phyloP scores from a whole-genome alignment of 2,329 filamentous ascomycete species.

The Cephalotrichum gorgonifer region DNA sequence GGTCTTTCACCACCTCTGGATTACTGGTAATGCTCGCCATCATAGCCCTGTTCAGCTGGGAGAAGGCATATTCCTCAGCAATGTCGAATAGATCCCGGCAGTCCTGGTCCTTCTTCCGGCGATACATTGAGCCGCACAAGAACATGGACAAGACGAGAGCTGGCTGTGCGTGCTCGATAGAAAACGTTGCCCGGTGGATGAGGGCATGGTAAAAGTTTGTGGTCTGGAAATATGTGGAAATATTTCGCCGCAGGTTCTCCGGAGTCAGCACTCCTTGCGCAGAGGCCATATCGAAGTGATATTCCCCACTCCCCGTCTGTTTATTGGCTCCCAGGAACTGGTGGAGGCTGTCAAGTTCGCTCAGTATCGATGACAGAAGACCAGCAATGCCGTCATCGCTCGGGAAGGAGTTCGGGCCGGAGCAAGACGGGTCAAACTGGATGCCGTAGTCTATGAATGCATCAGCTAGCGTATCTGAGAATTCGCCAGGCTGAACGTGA shows the following conservation, averaged over 20 bases:
- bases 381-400: neutral
- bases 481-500: neutral
- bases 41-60: neutral
- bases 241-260: neutral
- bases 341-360: neutral
- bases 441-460: neutral
- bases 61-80: conserved; percentile 1
- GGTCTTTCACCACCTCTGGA: neutral
- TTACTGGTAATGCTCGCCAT: neutral
- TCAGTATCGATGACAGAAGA: neutral
- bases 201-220: neutral
- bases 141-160: neutral
- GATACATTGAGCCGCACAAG: conserved; percentile 1
- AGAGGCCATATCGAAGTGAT: neutral
- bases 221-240: neutral
- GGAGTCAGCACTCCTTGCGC: neutral
- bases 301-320: neutral
- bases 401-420: neutral
- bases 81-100: neutral
- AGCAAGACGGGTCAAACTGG: neutral
- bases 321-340: neutral
- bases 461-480: neutral
- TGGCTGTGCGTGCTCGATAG: neutral
- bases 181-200: conserved; percentile 1
- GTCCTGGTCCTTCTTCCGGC: neutral